Percentiles rank a stretch among this genome's conserved stretches.
These are phyloP conservation scores for Elaeagnus macrophylla DNA, from an alignment of 306 rosid species.

Conservation along the genomic window DNA sequence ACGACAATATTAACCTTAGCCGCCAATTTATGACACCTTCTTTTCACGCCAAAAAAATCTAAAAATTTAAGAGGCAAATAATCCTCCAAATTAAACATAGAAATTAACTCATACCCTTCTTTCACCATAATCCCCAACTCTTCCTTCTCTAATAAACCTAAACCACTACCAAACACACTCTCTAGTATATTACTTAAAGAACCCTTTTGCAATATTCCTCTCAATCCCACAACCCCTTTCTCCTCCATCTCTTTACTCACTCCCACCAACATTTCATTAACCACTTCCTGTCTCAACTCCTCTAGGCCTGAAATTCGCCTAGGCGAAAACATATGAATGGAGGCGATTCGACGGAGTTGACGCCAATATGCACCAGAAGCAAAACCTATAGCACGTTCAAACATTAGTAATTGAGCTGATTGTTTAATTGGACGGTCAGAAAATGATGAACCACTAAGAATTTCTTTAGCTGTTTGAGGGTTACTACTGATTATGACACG, in stretches of 20 bases:
- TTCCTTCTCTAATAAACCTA: constrained; percentile 12
- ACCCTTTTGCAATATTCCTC: constrained; percentile 47
- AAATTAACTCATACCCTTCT: constrained; percentile 71
- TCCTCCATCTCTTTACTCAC: constrained; percentile 29
- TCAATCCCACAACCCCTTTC: constrained; percentile 44
- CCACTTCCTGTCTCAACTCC: constrained; percentile 36
- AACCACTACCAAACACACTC: constrained; percentile 62
- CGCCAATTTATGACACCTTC: constrained; percentile 59
- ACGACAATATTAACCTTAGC: constrained; percentile 39
- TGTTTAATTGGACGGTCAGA: constrained; percentile 74
- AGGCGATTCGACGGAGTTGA: constrained; percentile 52
- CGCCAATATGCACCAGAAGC: constrained; percentile 72
- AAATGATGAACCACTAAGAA: constrained; percentile 49
- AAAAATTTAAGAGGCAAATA: constrained; percentile 51
- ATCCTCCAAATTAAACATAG: constrained; percentile 58
- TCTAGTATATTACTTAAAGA: constrained; percentile 54
- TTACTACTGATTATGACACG: constrained; percentile 67
- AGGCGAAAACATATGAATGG: constrained; percentile 67
- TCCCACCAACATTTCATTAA: constrained; percentile 33
- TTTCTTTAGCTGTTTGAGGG: constrained; percentile 76
- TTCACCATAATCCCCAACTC: constrained; percentile 44
- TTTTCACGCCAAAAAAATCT: constrained; percentile 74
- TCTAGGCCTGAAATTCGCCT: constrained; percentile 47
- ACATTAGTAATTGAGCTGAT: constrained; percentile 65
- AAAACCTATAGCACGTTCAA: constrained; percentile 88